Evolutionary conservation across 495 filamentous ascomycete species (phyloP), one percentile per base, ranked within the genome.

Genomic region (Sabuloglossum arenarium): DNA sequence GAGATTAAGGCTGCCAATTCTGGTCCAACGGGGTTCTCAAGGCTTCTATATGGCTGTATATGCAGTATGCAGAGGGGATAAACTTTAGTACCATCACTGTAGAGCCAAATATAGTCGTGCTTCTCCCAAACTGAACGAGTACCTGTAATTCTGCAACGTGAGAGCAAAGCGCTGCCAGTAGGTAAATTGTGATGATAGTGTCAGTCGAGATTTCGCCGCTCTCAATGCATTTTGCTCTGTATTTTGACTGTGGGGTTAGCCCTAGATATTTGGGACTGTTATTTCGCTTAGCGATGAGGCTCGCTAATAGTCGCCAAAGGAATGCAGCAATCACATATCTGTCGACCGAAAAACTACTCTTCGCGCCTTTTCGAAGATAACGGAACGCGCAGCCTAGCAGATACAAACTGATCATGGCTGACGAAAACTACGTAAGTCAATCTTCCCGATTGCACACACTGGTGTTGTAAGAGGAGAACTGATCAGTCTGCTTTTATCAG

Each of bases 391-490:
- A 32, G 30, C 11, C 30, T 4, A 32, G 30, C 30, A 11, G 30
- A 19, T 43, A 43, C 39, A 43, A 3, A 21, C 30, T 75, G 79
- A 89, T 75, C 76, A 94, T 94, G 88, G 88, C 88, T 79, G 88
- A 94, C 75, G 65, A 65, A 65, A 84, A 88, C 74, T 94, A 94
- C 78, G 86, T 90, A 77, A 73, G 86, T 86, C 39, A 9, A 59
- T 24, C 50, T 56, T 60, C 55, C 43, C 31, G 19, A 23, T 29
- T 53, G 56, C 54, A 27, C 10, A 43, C 25, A 27, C 24, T 51
- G 5, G 12, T 19, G 9, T 29, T 51, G 25, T 29, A 6, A 28
- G 28, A 14, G 54, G 42, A 47, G 56, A 29, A 34, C 34, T 53
- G n/a, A 59, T 27, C 31, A 47, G 14, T 14, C 27, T 53, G 24